A percentile compares a stretch with the other conserved stretches of the same genome.
Conservation (phyloP, 2,329 filamentous ascomycete species). For the Zopfia rhizophila region DNA sequence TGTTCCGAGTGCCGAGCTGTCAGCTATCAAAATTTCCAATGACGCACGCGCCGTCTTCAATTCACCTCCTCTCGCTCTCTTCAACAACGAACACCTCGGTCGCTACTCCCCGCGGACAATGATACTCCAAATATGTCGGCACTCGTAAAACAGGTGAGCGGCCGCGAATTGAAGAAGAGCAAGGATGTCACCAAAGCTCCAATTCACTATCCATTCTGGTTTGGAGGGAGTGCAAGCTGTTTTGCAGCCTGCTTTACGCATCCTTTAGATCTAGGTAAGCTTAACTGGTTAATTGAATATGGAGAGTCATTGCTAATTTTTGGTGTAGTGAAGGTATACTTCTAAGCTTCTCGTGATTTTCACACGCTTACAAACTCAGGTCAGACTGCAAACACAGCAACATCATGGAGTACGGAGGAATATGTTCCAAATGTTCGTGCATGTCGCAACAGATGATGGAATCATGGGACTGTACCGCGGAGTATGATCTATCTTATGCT, state of each 20-base stretch:
- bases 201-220: conserved; percentile 74
- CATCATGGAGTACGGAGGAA: conserved; percentile 74
- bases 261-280: conserved; percentile 88
- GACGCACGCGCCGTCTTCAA: conserved; percentile 27
- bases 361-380: conserved; percentile 60
- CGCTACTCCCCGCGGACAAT: not conserved
- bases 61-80: conserved; percentile 14
- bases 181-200: conserved; percentile 53
- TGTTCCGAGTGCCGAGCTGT: conserved; percentile 25
- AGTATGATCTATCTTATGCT: conserved; percentile 54
- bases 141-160: conserved; percentile 47
- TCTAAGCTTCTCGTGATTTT: conserved; percentile 5
- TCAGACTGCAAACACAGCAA: conserved; percentile 84
- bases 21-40: conserved; percentile 33
- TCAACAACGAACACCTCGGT: conserved; percentile 5
- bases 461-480: conserved; percentile 86
- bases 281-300: conserved; percentile 2
- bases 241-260: conserved; percentile 93
- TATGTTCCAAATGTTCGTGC: conserved; percentile 86
- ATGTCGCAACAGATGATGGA: conserved; percentile 81
- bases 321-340: conserved; percentile 56
- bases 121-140: conserved; percentile 51
- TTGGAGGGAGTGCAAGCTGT: conserved; percentile 93
- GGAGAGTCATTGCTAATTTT: conserved; percentile 32
- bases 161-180: conserved; percentile 50